Base-by-base conservation (phyloP, 805 yeast genomes). In the Metschnikowia henanensis region DNA sequence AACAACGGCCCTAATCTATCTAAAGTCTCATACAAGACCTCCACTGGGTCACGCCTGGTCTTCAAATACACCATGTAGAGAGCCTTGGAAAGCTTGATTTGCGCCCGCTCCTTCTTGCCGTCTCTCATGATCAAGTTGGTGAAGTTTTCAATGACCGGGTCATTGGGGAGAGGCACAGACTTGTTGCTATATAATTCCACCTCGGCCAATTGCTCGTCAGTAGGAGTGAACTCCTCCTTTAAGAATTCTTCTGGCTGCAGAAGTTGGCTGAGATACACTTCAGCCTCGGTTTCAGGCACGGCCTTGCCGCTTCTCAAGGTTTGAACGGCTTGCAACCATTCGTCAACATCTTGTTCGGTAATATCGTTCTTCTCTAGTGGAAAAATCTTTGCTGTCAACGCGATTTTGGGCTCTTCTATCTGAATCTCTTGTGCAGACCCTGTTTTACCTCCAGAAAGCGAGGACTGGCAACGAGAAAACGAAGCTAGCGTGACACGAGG, bases 51-150 rank as follows among this genome's bases (percentile, higher is more conserved):
- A 53, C 73, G 60, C 64, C 96, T 78, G 12, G 80, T 72, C 57
- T 83, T 80, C 52, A 89, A 75, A 64, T 79, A 87, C 32, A 83
- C 84, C 37, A 91, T 70, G 60, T 91, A 90, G 39, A 94, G 72
- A 0, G 97, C 95, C 59, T 84, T 77, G 41, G 84, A 77, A 43
- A 94, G 73, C 37, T 76, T 73, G 55, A 77, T 83, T 60, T 83
- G 84, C 0, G 98, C 97, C 38, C 74, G 70, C 43, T 87, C 79
- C 64, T 91, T 94, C 64, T 83, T 83, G 33, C 99, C 99, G 60
- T 88, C 83, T 60, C 87, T 81, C 98, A 94, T 94, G 49, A 94
- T 81, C 70, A 90, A 75, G 61, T 90, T 90, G 42, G 87, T 83
- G 58, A 94, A 79, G 55, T 86, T 83, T 38, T 83, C 82, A 37